Conservation (phyloP, 768 basidiomycete species). For the Leccinum uliginosum region DNA sequence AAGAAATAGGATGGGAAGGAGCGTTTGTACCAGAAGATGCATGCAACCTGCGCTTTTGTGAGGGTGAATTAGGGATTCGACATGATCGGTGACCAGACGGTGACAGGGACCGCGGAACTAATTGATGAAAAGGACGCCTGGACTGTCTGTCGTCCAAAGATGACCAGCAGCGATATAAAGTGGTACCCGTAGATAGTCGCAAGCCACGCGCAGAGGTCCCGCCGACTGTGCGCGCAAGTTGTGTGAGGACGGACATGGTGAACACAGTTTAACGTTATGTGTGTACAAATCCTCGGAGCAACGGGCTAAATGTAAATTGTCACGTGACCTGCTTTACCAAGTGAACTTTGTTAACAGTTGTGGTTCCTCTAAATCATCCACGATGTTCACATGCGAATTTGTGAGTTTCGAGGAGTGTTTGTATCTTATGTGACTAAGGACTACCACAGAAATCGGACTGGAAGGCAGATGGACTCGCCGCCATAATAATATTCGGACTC, state of each 20-base stretch:
- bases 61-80: not conserved
- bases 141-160: not conserved
- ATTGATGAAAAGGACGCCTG: slow-evolving; percentile 13
- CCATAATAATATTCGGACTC: slow-evolving; percentile 66
- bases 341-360: no score
- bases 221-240: slow-evolving; percentile 12
- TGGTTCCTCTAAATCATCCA: not conserved
- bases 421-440: not conserved
- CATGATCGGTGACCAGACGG: not conserved
- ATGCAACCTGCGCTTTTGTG: slow-evolving; percentile 12
- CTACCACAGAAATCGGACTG: slow-evolving; percentile 62
- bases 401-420: slow-evolving; percentile 7
- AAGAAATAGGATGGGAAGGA: not conserved
- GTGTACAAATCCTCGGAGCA: not conserved
- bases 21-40: slow-evolving; percentile 14
- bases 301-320: not conserved
- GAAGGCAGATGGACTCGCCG: slow-evolving; percentile 57
- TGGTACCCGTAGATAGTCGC: slow-evolving; percentile 2
- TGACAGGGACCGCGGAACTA: not conserved
- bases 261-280: not conserved
- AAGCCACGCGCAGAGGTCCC: slow-evolving; percentile 1
- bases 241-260: slow-evolving; percentile 1
- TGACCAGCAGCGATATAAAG: slow-evolving; percentile 1
- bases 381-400: slow-evolving; percentile 12
- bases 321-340: not conserved